Evolutionary conservation across 306 rosid species (phyloP).

Genomic region (Elaeagnus macrophylla): DNA sequence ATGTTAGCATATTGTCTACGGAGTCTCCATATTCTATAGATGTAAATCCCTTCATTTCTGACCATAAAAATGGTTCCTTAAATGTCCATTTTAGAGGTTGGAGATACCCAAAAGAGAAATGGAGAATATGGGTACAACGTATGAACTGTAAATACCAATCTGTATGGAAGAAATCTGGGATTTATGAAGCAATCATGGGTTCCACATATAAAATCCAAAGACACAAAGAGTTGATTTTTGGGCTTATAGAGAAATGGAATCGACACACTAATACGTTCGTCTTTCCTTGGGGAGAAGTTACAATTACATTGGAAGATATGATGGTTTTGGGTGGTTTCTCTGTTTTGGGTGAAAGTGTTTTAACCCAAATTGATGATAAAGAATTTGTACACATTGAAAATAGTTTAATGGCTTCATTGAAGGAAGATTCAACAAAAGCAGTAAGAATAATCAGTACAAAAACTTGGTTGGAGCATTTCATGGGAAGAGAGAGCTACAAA

Average conservation of each 20-base stretch:
- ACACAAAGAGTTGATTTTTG: not conserved
- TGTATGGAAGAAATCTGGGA: conserved; percentile 11
- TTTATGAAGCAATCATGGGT: conserved; percentile 13
- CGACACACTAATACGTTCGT: conserved; percentile 13
- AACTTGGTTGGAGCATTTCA: conserved; percentile 24
- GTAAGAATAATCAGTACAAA: too few relatives aligned
- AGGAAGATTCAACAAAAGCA: not conserved
- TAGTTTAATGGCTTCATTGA: conserved; percentile 5
- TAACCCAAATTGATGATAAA: conserved; percentile 2
- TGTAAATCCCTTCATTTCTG: not conserved
- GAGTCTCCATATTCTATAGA: too few relatives aligned
- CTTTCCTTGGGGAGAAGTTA: conserved; percentile 31
- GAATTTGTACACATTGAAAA: conserved; percentile 22
- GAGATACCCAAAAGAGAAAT: not conserved
- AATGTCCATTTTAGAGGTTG: conserved; percentile 1
- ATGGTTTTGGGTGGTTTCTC: conserved; percentile 37
- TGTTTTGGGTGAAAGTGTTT: conserved; percentile 22
- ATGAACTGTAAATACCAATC: not conserved
- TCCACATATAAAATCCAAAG: not conserved
- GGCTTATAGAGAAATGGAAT: conserved; percentile 15
- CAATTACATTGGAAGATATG: conserved; percentile 18
- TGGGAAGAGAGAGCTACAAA: conserved; percentile 21
- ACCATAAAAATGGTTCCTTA: not conserved
- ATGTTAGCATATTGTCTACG: not conserved
- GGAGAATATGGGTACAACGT: not conserved